Evolutionary conservation across 352 stramenopile species (phyloP).

Genomic region (Phytopythium mirpurense): DNA sequence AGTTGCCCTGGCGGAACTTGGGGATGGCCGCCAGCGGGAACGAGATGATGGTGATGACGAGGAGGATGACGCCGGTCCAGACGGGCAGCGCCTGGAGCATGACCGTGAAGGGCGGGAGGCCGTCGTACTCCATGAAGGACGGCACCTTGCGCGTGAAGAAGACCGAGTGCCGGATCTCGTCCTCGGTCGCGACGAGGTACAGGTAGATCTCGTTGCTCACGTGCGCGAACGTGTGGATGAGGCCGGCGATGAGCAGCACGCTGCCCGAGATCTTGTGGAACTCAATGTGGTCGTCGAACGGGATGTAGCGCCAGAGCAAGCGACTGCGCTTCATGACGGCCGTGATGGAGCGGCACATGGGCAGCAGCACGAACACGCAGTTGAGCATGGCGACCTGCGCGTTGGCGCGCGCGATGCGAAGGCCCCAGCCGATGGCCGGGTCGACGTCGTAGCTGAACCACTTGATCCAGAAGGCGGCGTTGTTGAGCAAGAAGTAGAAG

Average conservation of each 20-base stretch:
- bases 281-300: constrained; percentile 75
- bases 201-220: constrained; percentile 67
- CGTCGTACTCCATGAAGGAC: constrained; percentile 32
- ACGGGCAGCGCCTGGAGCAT: constrained; percentile 71
- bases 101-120: constrained; percentile 48
- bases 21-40: constrained; percentile 67
- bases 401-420: constrained; percentile 63
- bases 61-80: constrained; percentile 64
- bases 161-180: constrained; percentile 52
- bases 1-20: constrained; percentile 67
- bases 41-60: constrained; percentile 60
- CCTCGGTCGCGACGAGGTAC: constrained; percentile 59
- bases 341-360: constrained; percentile 77
- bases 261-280: constrained; percentile 75
- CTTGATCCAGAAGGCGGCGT: constrained; percentile 68
- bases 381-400: constrained; percentile 80
- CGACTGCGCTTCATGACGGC: constrained; percentile 63
- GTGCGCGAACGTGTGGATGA: constrained; percentile 63
- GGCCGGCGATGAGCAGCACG: constrained; percentile 45
- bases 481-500: constrained; percentile 66
- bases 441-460: constrained; percentile 69
- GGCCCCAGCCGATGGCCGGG: constrained; percentile 64
- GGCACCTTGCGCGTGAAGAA: constrained; percentile 51
- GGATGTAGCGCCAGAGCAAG: constrained; percentile 67
- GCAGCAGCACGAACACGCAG: constrained; percentile 64